Evolutionary conservation across 73 alveolate genomes (phyloP).

Genomic region (Uronychia setigera): DNA sequence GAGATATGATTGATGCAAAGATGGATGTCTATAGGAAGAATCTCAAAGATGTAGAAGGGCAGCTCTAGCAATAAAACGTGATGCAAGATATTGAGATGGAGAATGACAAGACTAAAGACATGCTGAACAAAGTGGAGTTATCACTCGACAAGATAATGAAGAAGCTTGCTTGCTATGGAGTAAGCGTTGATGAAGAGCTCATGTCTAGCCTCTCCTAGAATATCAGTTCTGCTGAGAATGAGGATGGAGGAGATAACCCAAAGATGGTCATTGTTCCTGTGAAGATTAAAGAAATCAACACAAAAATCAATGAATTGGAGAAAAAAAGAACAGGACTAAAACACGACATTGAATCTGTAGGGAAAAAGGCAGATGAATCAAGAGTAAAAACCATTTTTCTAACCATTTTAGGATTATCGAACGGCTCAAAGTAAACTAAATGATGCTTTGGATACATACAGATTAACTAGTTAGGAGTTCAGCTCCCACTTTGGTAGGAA

Average conservation of each 20-base stretch:
- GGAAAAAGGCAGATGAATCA: no score
- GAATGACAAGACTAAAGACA: neutral
- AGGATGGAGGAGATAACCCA: neutral
- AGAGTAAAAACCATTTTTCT: no score
- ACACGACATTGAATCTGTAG: neutral
- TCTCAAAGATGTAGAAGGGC: slow-evolving; percentile 12
- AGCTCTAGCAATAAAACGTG: neutral
- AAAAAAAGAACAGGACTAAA: neutral
- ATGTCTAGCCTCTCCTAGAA: neutral
- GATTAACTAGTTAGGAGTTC: neutral
- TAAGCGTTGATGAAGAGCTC: neutral
- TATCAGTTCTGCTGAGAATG: neutral
- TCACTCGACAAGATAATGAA: neutral
- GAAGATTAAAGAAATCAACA: slow-evolving; percentile 1
- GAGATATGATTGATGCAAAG: slow-evolving; percentile 23
- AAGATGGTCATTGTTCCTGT: neutral
- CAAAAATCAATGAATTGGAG: neutral
- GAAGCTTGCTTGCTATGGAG: slow-evolving; percentile 2
- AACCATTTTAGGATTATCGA: neutral
- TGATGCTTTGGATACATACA: neutral
- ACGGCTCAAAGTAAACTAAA: neutral
- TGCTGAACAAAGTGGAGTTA: neutral
- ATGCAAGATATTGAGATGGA: slow-evolving; percentile 5
- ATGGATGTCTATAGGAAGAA: slow-evolving; percentile 24
- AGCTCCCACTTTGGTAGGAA: neutral